Percentiles rank a stretch among this genome's conserved stretches.
Evolutionary conservation across 2,329 filamentous ascomycete genomes (phyloP).

Genomic region (Cercospora zeina): DNA sequence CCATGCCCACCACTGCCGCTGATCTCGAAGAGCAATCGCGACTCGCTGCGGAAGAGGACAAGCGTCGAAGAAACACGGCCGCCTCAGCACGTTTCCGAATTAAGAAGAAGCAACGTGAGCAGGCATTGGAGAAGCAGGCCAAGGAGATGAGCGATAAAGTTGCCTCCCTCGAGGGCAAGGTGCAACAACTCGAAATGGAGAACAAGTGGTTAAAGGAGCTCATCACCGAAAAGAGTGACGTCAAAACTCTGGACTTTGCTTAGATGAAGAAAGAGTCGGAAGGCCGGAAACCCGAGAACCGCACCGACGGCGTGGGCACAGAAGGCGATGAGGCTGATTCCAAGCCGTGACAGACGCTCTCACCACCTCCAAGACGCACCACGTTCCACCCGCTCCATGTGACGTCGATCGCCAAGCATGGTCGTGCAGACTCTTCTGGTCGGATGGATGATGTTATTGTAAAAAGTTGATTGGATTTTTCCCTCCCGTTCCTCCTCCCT

Average conservation of each 20-base stretch:
- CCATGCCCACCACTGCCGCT: constrained; percentile 36
- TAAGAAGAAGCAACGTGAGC: constrained; percentile 58
- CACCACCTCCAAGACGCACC: background rate
- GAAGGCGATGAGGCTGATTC: constrained; percentile 4
- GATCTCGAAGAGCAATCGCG: constrained; percentile 51
- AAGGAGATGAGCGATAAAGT: constrained; percentile 55
- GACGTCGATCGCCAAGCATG: constrained; percentile 8
- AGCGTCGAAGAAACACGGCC: constrained; percentile 55
- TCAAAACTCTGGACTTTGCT: constrained; percentile 30
- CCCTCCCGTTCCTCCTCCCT: background rate
- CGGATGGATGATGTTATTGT: background rate
- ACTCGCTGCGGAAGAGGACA: constrained; percentile 54
- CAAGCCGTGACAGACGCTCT: background rate
- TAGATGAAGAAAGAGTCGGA: constrained; percentile 30
- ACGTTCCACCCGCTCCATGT: background rate
- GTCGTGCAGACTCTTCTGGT: background rate
- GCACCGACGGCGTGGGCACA: constrained; percentile 40
- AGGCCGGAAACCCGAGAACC: constrained; percentile 36
- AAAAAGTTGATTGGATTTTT: constrained; percentile 1
- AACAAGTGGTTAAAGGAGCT: constrained; percentile 56
- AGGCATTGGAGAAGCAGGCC: constrained; percentile 53
- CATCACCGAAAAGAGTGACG: constrained; percentile 53
- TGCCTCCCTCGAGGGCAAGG: constrained; percentile 47
- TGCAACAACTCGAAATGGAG: constrained; percentile 54
- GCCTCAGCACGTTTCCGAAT: constrained; percentile 56